Base-by-base conservation (phyloP, 2,329 filamentous ascomycete genomes). In the Colletotrichum abscissum region DNA sequence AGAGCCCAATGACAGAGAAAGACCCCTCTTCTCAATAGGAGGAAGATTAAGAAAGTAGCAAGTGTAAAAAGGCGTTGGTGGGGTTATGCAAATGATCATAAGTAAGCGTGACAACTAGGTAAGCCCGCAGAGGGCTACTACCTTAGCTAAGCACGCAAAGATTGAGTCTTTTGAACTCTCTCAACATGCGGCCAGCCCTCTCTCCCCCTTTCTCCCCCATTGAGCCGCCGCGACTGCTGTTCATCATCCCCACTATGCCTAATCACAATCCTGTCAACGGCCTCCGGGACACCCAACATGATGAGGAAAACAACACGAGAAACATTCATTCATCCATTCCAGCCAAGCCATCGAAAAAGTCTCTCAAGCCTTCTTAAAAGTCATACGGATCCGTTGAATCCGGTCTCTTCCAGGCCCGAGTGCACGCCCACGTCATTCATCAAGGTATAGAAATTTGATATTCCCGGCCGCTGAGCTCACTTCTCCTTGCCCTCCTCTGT, bases 261-360 rank as follows among this genome's bases (percentile, higher is more conserved):
- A 9, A 49, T 64, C 69, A 22, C 69, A 63, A 55, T 56, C 52
- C 68, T 67, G 62, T 56, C 52, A 63, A 71, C 55, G 64, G 60
- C 62, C 66, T 42, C 42, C 42, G 58, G 62, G 71, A 63, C 71
- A 74, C 67, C 71, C 73, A 74, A 67, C 63, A 74, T 70, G 70
- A 75, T 75, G 73, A 71, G 74, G 71, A 75, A 74, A 75, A 74
- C 71, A 74, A 75, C 63, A 64, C 42, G 42, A 66, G 67, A 74
- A 75, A 74, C 71, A 74, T 74, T 72, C 72, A 74, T 52, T 68
- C 72, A 67, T 74, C 63, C 73, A 74, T 70, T 72, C 71, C 73
- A 75, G 65, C 73, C 71, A 71, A 70, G 66, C 63, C 73, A 55
- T 74, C 49, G 70, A 67, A 65, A 49, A 49, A 60, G 64, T 68